Base-by-base conservation (phyloP, 345 rosid genomes). In the Xanthoceras sorbifolium region DNA sequence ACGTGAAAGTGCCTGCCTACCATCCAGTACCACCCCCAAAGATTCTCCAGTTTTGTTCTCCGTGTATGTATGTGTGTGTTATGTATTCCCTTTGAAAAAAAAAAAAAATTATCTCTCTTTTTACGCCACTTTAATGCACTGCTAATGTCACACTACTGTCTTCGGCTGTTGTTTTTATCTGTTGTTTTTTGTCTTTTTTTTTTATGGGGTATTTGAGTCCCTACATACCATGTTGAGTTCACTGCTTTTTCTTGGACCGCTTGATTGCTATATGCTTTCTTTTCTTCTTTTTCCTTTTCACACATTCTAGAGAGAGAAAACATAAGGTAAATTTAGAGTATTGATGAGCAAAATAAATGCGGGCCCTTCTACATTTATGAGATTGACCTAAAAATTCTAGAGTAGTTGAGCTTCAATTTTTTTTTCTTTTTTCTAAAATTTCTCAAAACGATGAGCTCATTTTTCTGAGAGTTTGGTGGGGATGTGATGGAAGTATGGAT, bases 351-450 rank as follows among this genome's bases (percentile, higher is more conserved):
- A 22, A 74, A 74, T 84, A 74, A 80, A 63, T 73, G 86, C 77
- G 84, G 84, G 79, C 42, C 81, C 85, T 78, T 75, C 64, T 59
- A 54, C 82, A 84, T 83, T 88, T 85, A 87, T 84, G 80, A 80
- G 64, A 26, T 44, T 18, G 22, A 48, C 69, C 63, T 54, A 32
- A 67, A 26, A 71, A 52, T 74, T 78, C 36, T 65, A n/a, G 67
- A 38, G 73, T 78, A 18, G 79, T 71, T 73, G 83, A 81, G 86
- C 83, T 76, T 77, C 67, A 60, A 55, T 46, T n/a, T 64, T 69
- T 57, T 67, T 71, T 60, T 69, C 20, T n/a, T 52, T 32, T 48
- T 66, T 57, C 38, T 61, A 64, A 78, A 78, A 72, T 76, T 69
- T 22, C 55, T n/a, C 59, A 64, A 32, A 67, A 57, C 6, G 69